Base-by-base conservation (phyloP, 2,329 filamentous ascomycete species). In the Penicillium sp. region DNA sequence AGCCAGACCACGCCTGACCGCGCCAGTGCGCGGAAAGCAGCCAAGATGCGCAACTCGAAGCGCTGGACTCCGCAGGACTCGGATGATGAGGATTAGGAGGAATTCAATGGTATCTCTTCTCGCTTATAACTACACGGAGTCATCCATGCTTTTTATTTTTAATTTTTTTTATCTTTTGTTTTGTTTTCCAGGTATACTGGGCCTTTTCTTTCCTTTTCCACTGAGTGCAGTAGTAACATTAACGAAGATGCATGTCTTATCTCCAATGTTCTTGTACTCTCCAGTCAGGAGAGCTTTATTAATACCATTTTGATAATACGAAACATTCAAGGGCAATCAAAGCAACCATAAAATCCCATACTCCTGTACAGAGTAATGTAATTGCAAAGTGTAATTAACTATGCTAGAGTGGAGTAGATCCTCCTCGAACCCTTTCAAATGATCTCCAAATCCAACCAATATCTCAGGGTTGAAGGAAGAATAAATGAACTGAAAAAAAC, bases 41-140 rank as follows among this genome's bases (percentile, higher is more conserved):
- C 62, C 11, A 62, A 54, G 43, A 53, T 59, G 44, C 57, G 63
- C 26, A 60, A 60, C 37, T 58, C 48, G 22, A 55, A 54, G 16
- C 64, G 63, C 13, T 64, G 62, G 63, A 55, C 61, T 29, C 56
- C 58, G 16, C 14, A 34, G 7, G 50, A 59, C 6, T 63, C 64
- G 1, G 64, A 67, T 14, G 62, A 62, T n/a, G 62, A 62, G 4
- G 61, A 64, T 11, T 58, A 48, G 20, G 27, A 32, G 10, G 29
- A 16, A 26, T 13, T 9, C 10, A n/a, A n/a, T 22, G 32, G n/a
- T 18, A 14, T 29, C 42, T 9, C 18, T 24, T 18, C 24, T 37
- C n/a, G 13, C 18, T n/a, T 6, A 23, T 37, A 4, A 34, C 10
- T 34, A 34, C 6, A 11, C 31, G 14, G 5, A 8, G 9, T 31